Percentiles rank a stretch among this genome's conserved stretches.
phyloP scores from a whole-genome alignment of 2,329 filamentous ascomycete species.

The Monilinia fructicola region DNA sequence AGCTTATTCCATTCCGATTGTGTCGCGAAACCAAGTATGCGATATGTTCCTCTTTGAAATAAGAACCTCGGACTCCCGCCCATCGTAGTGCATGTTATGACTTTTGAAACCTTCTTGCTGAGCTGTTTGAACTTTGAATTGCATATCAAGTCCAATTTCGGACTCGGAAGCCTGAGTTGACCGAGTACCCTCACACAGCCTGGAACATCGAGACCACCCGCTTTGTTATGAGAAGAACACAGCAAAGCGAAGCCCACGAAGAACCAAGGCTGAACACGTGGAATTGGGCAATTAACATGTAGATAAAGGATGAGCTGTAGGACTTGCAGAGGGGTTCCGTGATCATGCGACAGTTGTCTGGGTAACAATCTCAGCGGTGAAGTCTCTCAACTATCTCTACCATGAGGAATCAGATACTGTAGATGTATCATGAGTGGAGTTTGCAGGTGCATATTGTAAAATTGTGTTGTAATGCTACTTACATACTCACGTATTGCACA shows the following conservation, averaged over 20 bases:
- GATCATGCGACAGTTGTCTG: conserved; percentile 15
- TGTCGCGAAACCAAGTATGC: not conserved
- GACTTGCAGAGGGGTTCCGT: conserved; percentile 18
- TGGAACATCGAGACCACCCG: conserved; percentile 4
- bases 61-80: not conserved
- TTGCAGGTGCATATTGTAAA: conserved; percentile 21
- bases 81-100: not conserved
- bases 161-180: conserved; percentile 7
- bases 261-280: conserved; percentile 18
- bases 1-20: not conserved
- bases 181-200: conserved; percentile 6
- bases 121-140: not conserved
- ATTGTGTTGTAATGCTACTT: conserved; percentile 22
- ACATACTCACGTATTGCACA: not conserved
- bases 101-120: not conserved
- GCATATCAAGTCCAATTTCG: conserved; percentile 9
- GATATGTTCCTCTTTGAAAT: not conserved
- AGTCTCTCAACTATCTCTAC: conserved; percentile 18
- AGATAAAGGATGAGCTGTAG: conserved; percentile 16
- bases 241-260: not conserved
- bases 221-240: conserved; percentile 1
- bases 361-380: conserved; percentile 26
- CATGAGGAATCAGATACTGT: no score
- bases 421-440: conserved; percentile 20
- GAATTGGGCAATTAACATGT: conserved; percentile 18